Evolutionary conservation across 2,329 filamentous ascomycete genomes (phyloP), one percentile per base, ranked within the genome.

Genomic region (Colletotrichum salicis): DNA sequence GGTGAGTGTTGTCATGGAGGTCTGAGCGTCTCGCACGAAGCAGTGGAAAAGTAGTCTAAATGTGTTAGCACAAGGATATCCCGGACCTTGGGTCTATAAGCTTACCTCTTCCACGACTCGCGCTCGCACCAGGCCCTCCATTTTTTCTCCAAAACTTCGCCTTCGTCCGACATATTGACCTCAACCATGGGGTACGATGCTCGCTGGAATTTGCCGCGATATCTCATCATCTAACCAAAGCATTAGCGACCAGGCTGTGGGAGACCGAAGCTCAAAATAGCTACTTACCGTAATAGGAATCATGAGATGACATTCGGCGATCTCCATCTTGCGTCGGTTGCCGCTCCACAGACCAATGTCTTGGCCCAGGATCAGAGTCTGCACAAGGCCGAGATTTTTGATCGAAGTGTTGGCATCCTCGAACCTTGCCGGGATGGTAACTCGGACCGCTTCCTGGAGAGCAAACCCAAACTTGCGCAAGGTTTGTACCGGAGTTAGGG

Each of bases 1-100:
- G 27, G 88, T 89, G 65, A 92, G 83, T 4, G 92, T 85, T 1
- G 90, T 89, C 82, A 94, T 91, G 2, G 92, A 93, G 4, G 88
- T 86, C 72, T 93, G 90, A 0, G 90, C 85, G 76, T 94, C 92
- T 68, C 91, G 86, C 5, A 91, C 80, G 74, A 92, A 92, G 15
- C 89, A 82, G 76, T 92, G 90, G 71, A 92, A 90, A 3, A 89
- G 88, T 2, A 94, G 86, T 45, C 88, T 87, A 54, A 61, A 31
- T 58, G 24, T 12, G 52, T 74, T 13, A 65, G 45, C 63, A 52
- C 66, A 61, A 74, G 65, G 75, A 74, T 60, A 73, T 57, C 27
- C 24, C n/a, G 10, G 12, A n/a, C 12, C 10, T 27, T 19, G 15
- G 8, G 7, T 10, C 0, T 19, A 29, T 11, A 27, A 37, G 72